phyloP scores from a whole-genome alignment of 2,329 filamentous ascomycete species.

The Cladosporium sp. region DNA sequence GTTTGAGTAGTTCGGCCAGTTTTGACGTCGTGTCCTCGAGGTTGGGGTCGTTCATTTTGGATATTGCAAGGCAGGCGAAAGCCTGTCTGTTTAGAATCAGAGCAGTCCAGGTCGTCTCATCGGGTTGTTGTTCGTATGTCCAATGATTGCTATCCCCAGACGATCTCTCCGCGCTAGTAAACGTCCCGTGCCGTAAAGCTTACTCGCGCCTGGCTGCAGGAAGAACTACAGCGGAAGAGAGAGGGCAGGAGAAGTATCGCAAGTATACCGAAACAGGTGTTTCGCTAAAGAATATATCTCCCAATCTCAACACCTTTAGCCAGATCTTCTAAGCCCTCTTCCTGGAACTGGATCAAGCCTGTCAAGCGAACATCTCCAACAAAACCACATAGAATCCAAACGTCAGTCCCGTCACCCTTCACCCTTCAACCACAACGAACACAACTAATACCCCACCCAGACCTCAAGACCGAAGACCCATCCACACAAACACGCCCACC shows the following conservation, averaged over 20 bases:
- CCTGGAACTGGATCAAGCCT: no score
- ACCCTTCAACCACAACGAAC: neutral
- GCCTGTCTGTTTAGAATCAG: neutral
- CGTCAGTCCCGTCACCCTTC: neutral
- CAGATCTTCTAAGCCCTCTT: no score
- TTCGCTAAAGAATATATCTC: neutral
- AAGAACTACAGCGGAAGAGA: constrained; percentile 5
- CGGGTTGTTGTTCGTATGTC: neutral
- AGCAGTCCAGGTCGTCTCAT: neutral
- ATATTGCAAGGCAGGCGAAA: no score
- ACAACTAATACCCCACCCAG: neutral
- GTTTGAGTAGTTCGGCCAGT: constrained; percentile 87
- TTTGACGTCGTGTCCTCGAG: constrained; percentile 46
- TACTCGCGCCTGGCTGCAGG: constrained; percentile 1
- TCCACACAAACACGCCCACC: neutral
- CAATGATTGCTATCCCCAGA: constrained; percentile 10
- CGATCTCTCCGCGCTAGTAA: constrained; percentile 4
- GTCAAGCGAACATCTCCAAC: neutral
- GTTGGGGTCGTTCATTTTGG: constrained; percentile 27
- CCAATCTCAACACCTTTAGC: neutral
- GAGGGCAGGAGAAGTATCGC: neutral
- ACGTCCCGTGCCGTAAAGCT: constrained; percentile 1
- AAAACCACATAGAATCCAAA: neutral
- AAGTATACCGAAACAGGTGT: neutral
- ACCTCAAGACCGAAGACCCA: neutral